Base-by-base conservation (phyloP, 768 basidiomycete genomes). In the Tylopilus rubrobrunneus region DNA sequence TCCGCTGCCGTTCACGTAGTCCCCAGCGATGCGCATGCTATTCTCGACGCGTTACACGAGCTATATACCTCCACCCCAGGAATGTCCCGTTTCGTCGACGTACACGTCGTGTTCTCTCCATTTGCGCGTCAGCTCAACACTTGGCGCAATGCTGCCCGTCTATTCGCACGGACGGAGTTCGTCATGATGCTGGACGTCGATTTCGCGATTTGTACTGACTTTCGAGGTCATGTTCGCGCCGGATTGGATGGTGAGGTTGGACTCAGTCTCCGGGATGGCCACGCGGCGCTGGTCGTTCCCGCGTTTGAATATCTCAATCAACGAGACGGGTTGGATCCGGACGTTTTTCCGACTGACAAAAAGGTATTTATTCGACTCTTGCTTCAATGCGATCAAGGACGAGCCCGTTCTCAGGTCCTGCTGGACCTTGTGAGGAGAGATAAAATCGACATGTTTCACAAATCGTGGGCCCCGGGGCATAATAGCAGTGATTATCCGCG, bases 101-200 rank as follows among this genome's bases (percentile, higher is more conserved):
- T 94, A 12, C 92, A 95, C 64, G 82, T 95, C 48, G 86, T 94
- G 29, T 75, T 93, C 58, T 89, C 92, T 61, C 78, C 82, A 4
- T 88, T 87, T 58, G 85, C 86, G 56, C 81, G 91, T 6, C 89
- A 92, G 66, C 86, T 95, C 76, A 95, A 95, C 69, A 84, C 88
- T 23, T 94, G 91, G 89, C 79, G 92, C 33, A 94, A 94, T 67
- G 80, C 85, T 41, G 92, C 92, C 4, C 83, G 92, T 40, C 74
- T 91, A 48, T 90, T 92, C 62, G 86, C 91, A 5, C 80, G 89
- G 14, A 92, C 92, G 8, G 81, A 87, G 58, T 90, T 82, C 60
- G 81, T 93, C 53, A 88, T 94, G 84, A 88, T 93, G 85, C 83
- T 94, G 48, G 93, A 95, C 66, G 86, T 94, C 56, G 92, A 94